Base-by-base conservation (phyloP, 768 basidiomycete genomes). In the Leccinum truebloodii region DNA sequence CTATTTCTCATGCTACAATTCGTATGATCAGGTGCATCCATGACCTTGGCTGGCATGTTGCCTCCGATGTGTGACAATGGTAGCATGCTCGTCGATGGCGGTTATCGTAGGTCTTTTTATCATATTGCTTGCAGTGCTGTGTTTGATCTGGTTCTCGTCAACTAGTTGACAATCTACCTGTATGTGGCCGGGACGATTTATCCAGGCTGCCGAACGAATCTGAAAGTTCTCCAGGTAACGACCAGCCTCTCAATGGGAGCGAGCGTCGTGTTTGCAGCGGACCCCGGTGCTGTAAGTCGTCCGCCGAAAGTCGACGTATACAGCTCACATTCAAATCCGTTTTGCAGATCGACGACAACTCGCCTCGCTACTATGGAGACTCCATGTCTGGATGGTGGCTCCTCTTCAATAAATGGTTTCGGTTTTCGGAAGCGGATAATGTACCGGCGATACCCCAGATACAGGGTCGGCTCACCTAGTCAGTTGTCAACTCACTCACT, bases 351-450 rank as follows among this genome's bases (percentile, higher is more conserved):
- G 96, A 98, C 69, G 97, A 99, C 71, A 98, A 96, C 60, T 92
- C 92, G 2, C 95, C 96, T 0, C 83, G 97, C 56, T 89, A 91
- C 66, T 97, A 95, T 74, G 95, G 97, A 6, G 97, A 99, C 68
- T 88, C 92, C 1, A 82, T 99, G 3, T 97, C 95, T 3, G 97
- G 97, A 30, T 97, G 92, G 88, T 98, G 94, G 92, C 82, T 98
- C 18, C 78, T 98, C 55, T 71, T 98, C 61, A 98, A 97, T 73
- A 80, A 94, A 54, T 98, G 87, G 88, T 95, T 95, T 69, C 94
- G 94, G 0, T 95, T 95, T 71, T 90, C 91, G 6, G 85, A 81
- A 69, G 85, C 87, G 35, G 80, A 84, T 58, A 85, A 82, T 58
- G 83, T 96, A 18, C 95, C 95, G 35, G 87, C 89, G 14, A 94